Percentiles rank a stretch among this genome's conserved stretches.
phyloP scores from a whole-genome alignment of 2,329 filamentous ascomycete genomes.

The Anisogramma anomala region DNA sequence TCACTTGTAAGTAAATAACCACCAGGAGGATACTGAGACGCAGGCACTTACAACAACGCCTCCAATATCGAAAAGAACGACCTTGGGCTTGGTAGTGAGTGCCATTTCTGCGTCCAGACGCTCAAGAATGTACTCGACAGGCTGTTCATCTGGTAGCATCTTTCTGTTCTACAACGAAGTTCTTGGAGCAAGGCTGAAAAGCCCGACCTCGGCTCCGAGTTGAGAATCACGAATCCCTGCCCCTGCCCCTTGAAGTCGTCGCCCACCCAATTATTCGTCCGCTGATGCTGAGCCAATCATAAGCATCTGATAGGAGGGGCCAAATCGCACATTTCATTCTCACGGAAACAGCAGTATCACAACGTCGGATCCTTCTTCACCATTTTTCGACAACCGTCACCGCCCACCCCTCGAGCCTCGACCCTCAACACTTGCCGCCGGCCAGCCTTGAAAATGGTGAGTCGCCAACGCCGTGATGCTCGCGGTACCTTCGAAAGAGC shows the following conservation, averaged over 20 bases:
- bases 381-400: too few relatives aligned
- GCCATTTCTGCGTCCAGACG: conserved; percentile 29
- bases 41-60: conserved; percentile 75
- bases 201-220: background rate
- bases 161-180: background rate
- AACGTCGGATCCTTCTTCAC: too few relatives aligned
- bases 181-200: too few relatives aligned
- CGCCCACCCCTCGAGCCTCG: conserved; percentile 20
- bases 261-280: conserved; percentile 6
- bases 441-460: conserved; percentile 57
- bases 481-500: conserved; percentile 3
- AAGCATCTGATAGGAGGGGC: background rate
- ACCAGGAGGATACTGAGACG: background rate
- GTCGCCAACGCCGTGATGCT: conserved; percentile 29
- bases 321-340: background rate
- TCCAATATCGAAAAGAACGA: conserved; percentile 86
- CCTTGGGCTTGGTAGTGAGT: conserved; percentile 47
- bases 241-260: conserved; percentile 1
- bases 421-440: conserved; percentile 26
- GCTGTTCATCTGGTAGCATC: conserved; percentile 17
- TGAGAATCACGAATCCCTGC: background rate
- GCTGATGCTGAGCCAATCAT: conserved; percentile 2
- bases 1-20: too few relatives aligned
- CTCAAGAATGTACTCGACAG: conserved; percentile 22
- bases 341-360: background rate